Evolutionary conservation across 2,329 filamentous ascomycete species (phyloP).

Genomic region (Hypoxylon sp.): DNA sequence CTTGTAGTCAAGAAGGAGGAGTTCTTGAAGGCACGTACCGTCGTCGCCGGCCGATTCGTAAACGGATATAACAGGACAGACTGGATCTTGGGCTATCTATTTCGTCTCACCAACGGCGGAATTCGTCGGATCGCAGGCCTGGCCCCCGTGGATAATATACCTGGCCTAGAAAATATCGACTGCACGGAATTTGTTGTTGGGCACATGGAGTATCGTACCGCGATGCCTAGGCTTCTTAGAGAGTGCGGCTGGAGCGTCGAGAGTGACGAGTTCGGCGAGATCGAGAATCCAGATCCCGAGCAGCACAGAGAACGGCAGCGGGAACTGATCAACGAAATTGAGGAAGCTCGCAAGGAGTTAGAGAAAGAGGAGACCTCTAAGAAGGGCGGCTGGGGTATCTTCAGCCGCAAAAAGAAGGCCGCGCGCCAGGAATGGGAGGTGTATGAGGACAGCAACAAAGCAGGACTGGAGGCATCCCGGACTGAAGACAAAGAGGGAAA

Average conservation of each 20-base stretch:
- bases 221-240: slow-evolving; percentile 88
- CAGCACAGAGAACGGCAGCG: slow-evolving; percentile 88
- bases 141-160: slow-evolving; percentile 78
- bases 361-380: slow-evolving; percentile 81
- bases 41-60: slow-evolving; percentile 91
- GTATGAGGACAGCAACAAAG: slow-evolving; percentile 77
- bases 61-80: slow-evolving; percentile 96
- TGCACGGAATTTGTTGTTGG: slow-evolving; percentile 87
- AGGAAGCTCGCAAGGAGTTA: slow-evolving; percentile 88
- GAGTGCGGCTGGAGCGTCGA: slow-evolving; percentile 92
- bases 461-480: slow-evolving; percentile 44
- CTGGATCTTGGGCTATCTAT: slow-evolving; percentile 97
- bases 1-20: slow-evolving; percentile 93
- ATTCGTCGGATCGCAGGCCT: slow-evolving; percentile 90
- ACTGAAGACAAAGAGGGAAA: slow-evolving; percentile 63
- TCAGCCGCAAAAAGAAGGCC: slow-evolving; percentile 82
- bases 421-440: slow-evolving; percentile 94
- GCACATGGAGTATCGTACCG: slow-evolving; percentile 95
- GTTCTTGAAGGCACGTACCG: slow-evolving; percentile 81
- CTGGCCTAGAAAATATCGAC: slow-evolving; percentile 88
- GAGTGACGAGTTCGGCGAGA: slow-evolving; percentile 94
- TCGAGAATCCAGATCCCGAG: slow-evolving; percentile 96
- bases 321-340: slow-evolving; percentile 95
- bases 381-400: slow-evolving; percentile 71
- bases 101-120: slow-evolving; percentile 92